Base-by-base conservation (phyloP, 345 rosid species). In the Litchi chinensis region DNA sequence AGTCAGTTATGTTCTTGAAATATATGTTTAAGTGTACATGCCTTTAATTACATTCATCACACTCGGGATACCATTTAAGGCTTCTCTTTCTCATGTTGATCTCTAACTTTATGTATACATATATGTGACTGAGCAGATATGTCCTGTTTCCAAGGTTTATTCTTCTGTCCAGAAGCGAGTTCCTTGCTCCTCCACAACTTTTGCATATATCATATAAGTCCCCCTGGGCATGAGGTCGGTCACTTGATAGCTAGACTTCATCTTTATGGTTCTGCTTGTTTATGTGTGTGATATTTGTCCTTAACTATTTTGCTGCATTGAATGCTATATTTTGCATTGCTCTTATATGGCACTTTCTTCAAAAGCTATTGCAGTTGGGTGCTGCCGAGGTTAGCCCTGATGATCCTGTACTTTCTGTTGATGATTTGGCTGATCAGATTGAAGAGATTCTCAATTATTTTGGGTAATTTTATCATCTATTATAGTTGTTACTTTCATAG, bases 211-310 rank as follows among this genome's bases (percentile, higher is more conserved):
- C 99, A 97, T 81, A 92, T 97, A 75, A 91, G 92, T 85, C 98
- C 99, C 76, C 95, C 98, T 28, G 98, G 98, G 77, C 98, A 97
- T 67, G 98, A 97, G 98, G 98, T 93, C 84, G 79, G 97, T 91
- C 77, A 83, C 81, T 84, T 56, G 68, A 79, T 32, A 63, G 64
- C 81, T 79, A 64, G 70, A 69, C 54, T 40, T 10, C 24, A 40
- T 52, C 6, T 62, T 60, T 52, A 41, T 65, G 28, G 10, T 69
- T 64, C 4, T 59, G 67, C 28, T 43, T 67, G 22, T 70, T 48
- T 43, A 8, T 28, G n/a, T 57, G 43, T 13, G 8, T 70, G 43
- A 66, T 0, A 66, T 0, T 19, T 68, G 56, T 46, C 46, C 48
- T 15, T 57, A 70, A 68, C 65, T 63, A 32, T 57, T 40, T 60